A percentile compares a stretch with the other conserved stretches of the same genome.
phyloP scores from a whole-genome alignment of 2,329 filamentous ascomycete genomes.

The Colletotrichum tanaceti region DNA sequence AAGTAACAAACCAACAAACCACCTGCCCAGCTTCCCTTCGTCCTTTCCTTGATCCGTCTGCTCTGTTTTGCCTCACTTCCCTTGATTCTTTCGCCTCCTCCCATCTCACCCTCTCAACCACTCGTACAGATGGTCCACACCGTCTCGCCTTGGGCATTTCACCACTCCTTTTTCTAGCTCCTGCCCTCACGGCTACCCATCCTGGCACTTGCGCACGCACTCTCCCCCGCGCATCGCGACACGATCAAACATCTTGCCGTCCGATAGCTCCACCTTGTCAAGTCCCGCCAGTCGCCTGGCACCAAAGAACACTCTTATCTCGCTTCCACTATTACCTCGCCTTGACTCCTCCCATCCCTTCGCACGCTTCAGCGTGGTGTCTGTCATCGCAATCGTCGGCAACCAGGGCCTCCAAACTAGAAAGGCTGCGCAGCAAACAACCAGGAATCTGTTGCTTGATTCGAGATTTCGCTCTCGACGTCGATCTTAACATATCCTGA shows the following conservation, averaged over 20 bases:
- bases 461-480: background rate
- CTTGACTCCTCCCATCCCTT: background rate
- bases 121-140: background rate
- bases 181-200: background rate
- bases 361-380: background rate
- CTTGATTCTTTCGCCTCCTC: background rate
- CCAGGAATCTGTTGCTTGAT: background rate
- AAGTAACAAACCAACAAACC: constrained; percentile 15
- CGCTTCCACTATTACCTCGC: background rate
- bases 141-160: background rate
- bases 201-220: constrained; percentile 16
- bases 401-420: background rate
- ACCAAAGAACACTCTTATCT: background rate
- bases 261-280: background rate
- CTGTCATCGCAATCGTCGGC: background rate
- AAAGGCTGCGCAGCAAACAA: background rate
- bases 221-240: constrained; percentile 17
- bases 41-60: background rate
- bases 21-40: background rate
- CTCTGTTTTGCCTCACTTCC: background rate
- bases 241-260: constrained; percentile 1
- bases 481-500: background rate
- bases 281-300: background rate
- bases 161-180: constrained; percentile 8
- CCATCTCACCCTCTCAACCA: background rate